These are phyloP conservation scores for Botrytis galanthina DNA, from an alignment of 2,329 filamentous ascomycete species.

Conservation along the genomic window DNA sequence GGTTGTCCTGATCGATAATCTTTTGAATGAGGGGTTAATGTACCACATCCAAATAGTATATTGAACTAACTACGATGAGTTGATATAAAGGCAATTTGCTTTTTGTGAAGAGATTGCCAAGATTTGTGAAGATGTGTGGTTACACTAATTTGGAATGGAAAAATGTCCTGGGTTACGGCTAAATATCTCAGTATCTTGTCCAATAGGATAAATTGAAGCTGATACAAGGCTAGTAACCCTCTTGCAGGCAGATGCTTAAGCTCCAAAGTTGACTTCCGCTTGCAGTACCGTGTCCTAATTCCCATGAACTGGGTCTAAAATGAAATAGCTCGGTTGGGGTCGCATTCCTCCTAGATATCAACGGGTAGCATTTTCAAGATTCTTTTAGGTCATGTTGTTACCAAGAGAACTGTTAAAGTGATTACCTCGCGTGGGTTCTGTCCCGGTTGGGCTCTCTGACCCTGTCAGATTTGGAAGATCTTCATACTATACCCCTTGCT, in stretches of 20 bases:
- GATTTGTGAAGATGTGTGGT: not conserved
- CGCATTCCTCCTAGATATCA: not conserved
- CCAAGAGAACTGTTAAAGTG: constrained; percentile 10
- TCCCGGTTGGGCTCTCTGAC: constrained; percentile 11
- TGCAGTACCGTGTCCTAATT: constrained; percentile 3
- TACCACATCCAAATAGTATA: constrained; percentile 1
- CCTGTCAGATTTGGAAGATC: constrained; percentile 14
- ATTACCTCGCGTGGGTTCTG: constrained; percentile 6
- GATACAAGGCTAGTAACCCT: not conserved
- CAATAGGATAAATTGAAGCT: constrained; percentile 7
- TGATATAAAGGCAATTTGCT: not conserved
- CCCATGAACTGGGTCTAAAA: not conserved
- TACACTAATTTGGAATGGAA: not conserved
- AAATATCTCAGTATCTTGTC: not conserved
- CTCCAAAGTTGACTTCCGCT: constrained; percentile 1
- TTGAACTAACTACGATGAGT: constrained; percentile 2
- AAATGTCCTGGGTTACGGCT: constrained; percentile 6
- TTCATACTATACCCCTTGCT: not conserved
- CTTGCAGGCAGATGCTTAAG: constrained; percentile 9
- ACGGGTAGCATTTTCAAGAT: not conserved
- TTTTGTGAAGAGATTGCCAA: constrained; percentile 4
- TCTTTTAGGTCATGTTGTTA: constrained; percentile 8
- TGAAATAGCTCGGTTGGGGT: not conserved
- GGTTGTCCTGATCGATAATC: not conserved
- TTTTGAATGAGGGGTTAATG: constrained; percentile 16